Conservation (phyloP, 2,329 filamentous ascomycete genomes). For the Hypoxylon sp. region DNA sequence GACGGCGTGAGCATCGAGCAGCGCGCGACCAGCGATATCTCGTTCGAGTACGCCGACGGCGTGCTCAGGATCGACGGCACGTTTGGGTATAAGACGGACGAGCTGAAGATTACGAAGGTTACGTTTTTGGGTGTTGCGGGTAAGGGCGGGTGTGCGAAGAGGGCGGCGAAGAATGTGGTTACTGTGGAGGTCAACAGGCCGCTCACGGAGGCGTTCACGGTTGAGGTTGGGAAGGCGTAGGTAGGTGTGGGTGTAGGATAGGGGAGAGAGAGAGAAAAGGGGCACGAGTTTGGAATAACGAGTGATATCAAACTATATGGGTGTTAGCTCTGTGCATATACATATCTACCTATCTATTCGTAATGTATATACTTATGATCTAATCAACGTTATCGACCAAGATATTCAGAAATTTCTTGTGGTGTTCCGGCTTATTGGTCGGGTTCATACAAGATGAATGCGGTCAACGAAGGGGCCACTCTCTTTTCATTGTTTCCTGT, state of each 20-base stretch:
- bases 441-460: not conserved
- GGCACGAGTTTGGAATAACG: slow-evolving; percentile 1
- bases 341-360: not conserved
- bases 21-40: slow-evolving; percentile 67
- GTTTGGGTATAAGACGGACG: slow-evolving; percentile 64
- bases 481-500: not conserved
- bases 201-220: slow-evolving; percentile 48
- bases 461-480: not conserved
- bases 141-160: slow-evolving; percentile 8
- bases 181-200: slow-evolving; percentile 46
- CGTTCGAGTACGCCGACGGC: slow-evolving; percentile 71
- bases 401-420: not conserved
- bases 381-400: not conserved
- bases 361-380: slow-evolving; percentile 33
- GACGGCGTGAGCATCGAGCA: slow-evolving; percentile 80
- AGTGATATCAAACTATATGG: slow-evolving; percentile 4
- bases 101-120: slow-evolving; percentile 63
- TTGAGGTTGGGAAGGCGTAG: slow-evolving; percentile 41
- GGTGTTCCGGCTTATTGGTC: not conserved
- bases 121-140: slow-evolving; percentile 62
- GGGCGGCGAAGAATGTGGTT: slow-evolving; percentile 31
- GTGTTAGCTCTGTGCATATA: slow-evolving; percentile 3
- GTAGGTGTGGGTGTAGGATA: not conserved
- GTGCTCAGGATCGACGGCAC: slow-evolving; percentile 65
- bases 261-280: slow-evolving; percentile 5